Evolutionary conservation across 176 grass and related monocot genomes (phyloP).

Genomic region (Phoenix roebelenii): DNA sequence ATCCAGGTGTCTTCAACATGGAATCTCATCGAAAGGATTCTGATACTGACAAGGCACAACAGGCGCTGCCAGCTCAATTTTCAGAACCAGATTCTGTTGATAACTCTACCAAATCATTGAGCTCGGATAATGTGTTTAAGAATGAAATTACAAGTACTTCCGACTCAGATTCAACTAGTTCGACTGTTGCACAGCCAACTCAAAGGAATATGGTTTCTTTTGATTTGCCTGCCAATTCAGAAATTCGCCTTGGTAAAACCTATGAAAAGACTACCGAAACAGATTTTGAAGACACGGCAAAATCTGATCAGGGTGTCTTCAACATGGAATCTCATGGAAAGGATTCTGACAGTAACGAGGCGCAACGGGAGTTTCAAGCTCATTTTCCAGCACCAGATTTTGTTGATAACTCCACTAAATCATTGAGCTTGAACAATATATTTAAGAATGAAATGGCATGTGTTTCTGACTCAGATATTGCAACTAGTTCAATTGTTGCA

Average conservation of each 20-base stretch:
- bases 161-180: constrained; percentile 21
- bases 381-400: constrained; percentile 28
- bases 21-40: constrained; percentile 22
- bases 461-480: constrained; percentile 10
- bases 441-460: constrained; percentile 18
- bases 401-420: constrained; percentile 11
- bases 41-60: constrained; percentile 22
- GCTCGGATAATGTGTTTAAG: constrained; percentile 16
- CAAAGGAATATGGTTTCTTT: constrained; percentile 15
- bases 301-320: constrained; percentile 11
- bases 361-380: constrained; percentile 5
- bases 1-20: constrained; percentile 13
- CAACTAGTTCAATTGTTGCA: constrained; percentile 23
- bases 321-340: constrained; percentile 24
- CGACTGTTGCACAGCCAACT: constrained; percentile 18
- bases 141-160: constrained; percentile 19
- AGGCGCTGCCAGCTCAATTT: constrained; percentile 8
- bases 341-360: constrained; percentile 23
- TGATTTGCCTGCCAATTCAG: constrained; percentile 28
- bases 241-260: not conserved
- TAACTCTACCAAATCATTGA: constrained; percentile 11
- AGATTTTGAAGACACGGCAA: constrained; percentile 29
- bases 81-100: constrained; percentile 23
- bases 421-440: constrained; percentile 17
- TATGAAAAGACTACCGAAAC: constrained; percentile 19